These are phyloP conservation scores for Zygnema cylindricum DNA, from an alignment of 139 green algal species.

Conservation along the genomic window DNA sequence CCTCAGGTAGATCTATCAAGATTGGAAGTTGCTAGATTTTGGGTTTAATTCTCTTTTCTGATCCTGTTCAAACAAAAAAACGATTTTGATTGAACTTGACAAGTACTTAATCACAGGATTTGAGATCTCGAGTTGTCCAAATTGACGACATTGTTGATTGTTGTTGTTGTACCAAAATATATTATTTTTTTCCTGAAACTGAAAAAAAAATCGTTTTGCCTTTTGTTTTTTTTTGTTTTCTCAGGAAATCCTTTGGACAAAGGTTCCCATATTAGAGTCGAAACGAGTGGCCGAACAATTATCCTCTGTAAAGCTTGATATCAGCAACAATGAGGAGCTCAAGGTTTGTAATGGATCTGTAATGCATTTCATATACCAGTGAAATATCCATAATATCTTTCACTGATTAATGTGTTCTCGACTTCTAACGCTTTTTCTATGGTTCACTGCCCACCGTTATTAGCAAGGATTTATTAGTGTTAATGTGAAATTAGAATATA, in stretches of 20 bases:
- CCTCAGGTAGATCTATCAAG: too few species aligned
- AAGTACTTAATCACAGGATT: too few species aligned
- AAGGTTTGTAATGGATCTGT: neutral
- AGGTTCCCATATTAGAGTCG: neutral
- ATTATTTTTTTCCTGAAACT: too few species aligned
- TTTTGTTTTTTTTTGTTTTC: neutral
- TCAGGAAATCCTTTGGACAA: slow-evolving; percentile 25
- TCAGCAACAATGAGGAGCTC: slow-evolving; percentile 1
- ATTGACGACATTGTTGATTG: too few species aligned
- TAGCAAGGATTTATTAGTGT: too few species aligned
- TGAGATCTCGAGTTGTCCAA: too few species aligned
- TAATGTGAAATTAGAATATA: too few species aligned
- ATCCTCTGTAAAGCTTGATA: slow-evolving; percentile 4
- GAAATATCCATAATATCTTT: neutral
- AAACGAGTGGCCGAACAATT: neutral
- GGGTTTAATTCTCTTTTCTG: too few species aligned
- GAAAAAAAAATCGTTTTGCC: neutral
- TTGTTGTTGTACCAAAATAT: too few species aligned
- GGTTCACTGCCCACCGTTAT: neutral
- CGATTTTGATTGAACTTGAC: too few species aligned
- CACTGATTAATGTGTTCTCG: neutral
- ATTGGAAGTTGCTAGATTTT: too few species aligned
- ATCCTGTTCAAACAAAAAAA: too few species aligned
- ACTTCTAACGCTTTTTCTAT: neutral
- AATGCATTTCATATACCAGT: neutral